Percentiles rank a stretch among this genome's conserved stretches.
phyloP scores from a whole-genome alignment of 208 protist genomes.

The Naegleria fowleri region DNA sequence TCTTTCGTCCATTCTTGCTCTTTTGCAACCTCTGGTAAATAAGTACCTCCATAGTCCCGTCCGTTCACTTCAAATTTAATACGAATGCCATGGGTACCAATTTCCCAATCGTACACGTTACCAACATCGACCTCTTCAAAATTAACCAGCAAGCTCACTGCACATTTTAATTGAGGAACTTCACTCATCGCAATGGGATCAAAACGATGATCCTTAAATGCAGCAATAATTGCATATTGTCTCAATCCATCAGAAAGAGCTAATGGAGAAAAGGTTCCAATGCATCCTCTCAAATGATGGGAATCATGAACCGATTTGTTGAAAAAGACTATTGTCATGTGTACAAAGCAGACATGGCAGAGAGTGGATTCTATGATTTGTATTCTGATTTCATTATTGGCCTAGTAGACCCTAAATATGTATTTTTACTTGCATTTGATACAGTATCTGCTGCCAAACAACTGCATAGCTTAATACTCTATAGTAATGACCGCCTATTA shows the following conservation, averaged over 20 bases:
- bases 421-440: too few relatives aligned
- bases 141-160: conserved; percentile 33
- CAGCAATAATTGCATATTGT: conserved; percentile 37
- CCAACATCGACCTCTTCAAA: conserved; percentile 31
- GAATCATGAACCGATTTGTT: too few relatives aligned
- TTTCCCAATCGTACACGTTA: conserved; percentile 24
- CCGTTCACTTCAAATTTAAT: conserved; percentile 18
- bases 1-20: conserved; percentile 44
- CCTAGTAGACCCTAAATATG: too few relatives aligned
- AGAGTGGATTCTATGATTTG: too few relatives aligned
- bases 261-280: conserved; percentile 35
- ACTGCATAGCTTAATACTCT: too few relatives aligned
- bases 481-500: too few relatives aligned
- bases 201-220: conserved; percentile 34
- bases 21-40: conserved; percentile 37
- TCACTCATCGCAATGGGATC: conserved; percentile 27
- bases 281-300: conserved; percentile 34
- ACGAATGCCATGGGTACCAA: conserved; percentile 42
- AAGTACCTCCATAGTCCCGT: conserved; percentile 13
- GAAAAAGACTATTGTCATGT: too few relatives aligned
- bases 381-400: too few relatives aligned
- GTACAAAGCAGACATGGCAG: too few relatives aligned
- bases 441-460: too few relatives aligned
- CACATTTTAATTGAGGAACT: conserved; percentile 20
- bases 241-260: not conserved